Conservation (phyloP, 495 filamentous ascomycete species). For the Hyphodiscus hymeniophilus region DNA sequence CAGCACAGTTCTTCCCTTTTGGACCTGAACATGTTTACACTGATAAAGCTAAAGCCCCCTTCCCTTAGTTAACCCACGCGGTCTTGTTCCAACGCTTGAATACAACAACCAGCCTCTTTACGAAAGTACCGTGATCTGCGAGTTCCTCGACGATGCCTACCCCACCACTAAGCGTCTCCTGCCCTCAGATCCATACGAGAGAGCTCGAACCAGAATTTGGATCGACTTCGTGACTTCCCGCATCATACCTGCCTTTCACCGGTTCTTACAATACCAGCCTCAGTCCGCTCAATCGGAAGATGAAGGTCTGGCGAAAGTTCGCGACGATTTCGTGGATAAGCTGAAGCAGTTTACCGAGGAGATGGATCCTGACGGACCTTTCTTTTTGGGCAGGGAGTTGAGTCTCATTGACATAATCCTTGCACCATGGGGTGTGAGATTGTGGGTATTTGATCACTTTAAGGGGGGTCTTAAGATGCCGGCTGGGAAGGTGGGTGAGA, state of each 20-base stretch:
- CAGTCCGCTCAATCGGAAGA: constrained; percentile 40
- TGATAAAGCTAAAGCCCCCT: too few species aligned
- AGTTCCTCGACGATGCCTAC: constrained; percentile 64
- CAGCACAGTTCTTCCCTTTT: too few species aligned
- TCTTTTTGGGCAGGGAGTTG: constrained; percentile 51
- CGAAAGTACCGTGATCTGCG: constrained; percentile 57
- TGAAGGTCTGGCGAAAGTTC: constrained; percentile 17
- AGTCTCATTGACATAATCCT: constrained; percentile 55
- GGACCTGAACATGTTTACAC: too few species aligned
- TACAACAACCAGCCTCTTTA: constrained; percentile 50
- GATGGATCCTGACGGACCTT: constrained; percentile 52
- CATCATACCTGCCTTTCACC: constrained; percentile 56
- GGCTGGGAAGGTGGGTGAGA: constrained; percentile 44
- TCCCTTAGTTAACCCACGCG: constrained; percentile 59
- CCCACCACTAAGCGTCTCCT: constrained; percentile 35
- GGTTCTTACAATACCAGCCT: constrained; percentile 54
- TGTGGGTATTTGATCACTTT: constrained; percentile 65
- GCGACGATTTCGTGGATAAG: constrained; percentile 39
- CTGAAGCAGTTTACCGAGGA: constrained; percentile 49
- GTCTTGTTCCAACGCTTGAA: constrained; percentile 58
- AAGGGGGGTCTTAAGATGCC: constrained; percentile 58
- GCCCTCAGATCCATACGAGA: constrained; percentile 46
- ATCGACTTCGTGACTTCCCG: constrained; percentile 57
- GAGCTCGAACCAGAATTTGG: constrained; percentile 56
- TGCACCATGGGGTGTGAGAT: constrained; percentile 57